These are phyloP conservation scores for Zygoascus flipseniorum DNA, from an alignment of 805 yeast genomes.

Conservation along the genomic window DNA sequence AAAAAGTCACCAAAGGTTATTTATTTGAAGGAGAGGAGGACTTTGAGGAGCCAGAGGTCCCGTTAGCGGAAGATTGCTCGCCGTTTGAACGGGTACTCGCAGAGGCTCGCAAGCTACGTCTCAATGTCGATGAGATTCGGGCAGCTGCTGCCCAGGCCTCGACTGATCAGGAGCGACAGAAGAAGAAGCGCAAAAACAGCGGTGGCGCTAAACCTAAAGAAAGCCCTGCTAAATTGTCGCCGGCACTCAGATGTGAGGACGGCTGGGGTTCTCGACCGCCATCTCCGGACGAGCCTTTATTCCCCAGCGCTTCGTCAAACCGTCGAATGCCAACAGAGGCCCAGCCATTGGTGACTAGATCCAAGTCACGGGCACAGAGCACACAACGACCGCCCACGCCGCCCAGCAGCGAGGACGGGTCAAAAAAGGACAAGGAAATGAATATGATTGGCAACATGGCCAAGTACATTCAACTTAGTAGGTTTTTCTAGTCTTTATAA, in stretches of 20 bases:
- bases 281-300: background rate
- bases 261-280: background rate
- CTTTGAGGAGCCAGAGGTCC: constrained; percentile 7
- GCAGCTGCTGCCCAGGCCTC: constrained; percentile 6
- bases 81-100: constrained; percentile 19
- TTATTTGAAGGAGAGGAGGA: constrained; percentile 18
- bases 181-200: background rate
- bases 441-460: constrained; percentile 10
- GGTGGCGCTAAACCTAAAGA: background rate
- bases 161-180: background rate
- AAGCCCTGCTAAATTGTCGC: constrained; percentile 1
- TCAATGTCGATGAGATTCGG: constrained; percentile 16
- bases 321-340: constrained; percentile 8
- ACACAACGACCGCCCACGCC: constrained; percentile 1
- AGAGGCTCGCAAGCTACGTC: constrained; percentile 16
- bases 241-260: background rate
- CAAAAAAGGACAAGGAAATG: background rate
- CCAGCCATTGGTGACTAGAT: constrained; percentile 6
- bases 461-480: constrained; percentile 8
- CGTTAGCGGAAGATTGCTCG: constrained; percentile 14
- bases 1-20: constrained; percentile 10
- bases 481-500: background rate
- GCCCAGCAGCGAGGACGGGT: background rate
- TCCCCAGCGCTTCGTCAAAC: background rate
- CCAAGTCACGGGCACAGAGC: constrained; percentile 1